Evolutionary conservation across 345 rosid genomes (phyloP).

Genomic region (Euphorbia tirucalli): DNA sequence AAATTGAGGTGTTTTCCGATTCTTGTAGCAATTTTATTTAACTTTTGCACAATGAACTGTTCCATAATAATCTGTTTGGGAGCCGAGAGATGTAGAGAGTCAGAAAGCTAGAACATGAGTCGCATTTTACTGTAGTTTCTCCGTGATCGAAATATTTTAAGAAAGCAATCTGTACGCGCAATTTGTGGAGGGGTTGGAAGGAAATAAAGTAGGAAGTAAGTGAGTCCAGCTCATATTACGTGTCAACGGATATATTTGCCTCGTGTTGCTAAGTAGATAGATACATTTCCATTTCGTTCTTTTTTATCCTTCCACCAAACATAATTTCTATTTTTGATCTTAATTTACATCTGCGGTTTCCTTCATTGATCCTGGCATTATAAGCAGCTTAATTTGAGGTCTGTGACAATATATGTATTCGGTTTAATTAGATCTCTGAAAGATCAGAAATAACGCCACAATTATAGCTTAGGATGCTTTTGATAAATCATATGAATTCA

Average conservation of each 20-base stretch:
- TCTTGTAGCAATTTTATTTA: no score
- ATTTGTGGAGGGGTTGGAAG: neutral
- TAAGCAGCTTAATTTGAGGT: no score
- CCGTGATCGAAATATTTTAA: no score
- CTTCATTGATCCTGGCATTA: no score
- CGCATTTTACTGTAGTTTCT: neutral
- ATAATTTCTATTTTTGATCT: no score
- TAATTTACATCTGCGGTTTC: no score
- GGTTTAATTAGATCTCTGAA: no score
- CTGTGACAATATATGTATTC: no score
- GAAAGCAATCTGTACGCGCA: no score
- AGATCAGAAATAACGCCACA: neutral
- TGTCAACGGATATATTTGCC: neutral
- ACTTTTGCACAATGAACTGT: neutral
- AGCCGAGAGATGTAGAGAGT: neutral
- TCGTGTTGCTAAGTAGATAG: neutral
- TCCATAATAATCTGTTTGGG: constrained; percentile 6
- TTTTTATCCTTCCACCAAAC: neutral
- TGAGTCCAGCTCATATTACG: neutral
- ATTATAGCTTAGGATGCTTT: neutral
- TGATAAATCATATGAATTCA: no score
- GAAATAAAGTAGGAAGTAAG: neutral
- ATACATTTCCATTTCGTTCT: neutral
- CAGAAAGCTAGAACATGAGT: neutral
- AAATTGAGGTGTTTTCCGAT: neutral